These are phyloP conservation scores for Coniella lustricola DNA, from an alignment of 2,329 filamentous ascomycete species.

Conservation along the genomic window DNA sequence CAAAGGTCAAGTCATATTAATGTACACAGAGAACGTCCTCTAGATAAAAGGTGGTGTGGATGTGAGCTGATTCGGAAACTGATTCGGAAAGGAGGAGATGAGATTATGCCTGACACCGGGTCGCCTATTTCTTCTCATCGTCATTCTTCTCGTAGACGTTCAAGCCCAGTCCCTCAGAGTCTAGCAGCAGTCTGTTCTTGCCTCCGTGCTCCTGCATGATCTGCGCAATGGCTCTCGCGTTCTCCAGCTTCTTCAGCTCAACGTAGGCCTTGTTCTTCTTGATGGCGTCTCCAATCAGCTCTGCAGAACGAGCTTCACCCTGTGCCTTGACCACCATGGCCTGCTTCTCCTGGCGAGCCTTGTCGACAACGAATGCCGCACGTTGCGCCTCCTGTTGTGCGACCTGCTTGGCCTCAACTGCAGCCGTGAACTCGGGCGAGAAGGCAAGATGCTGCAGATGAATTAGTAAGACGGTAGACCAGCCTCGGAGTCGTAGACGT, in stretches of 20 bases:
- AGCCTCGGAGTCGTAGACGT: no score
- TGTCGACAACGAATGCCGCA: constrained; percentile 96
- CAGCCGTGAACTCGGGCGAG: constrained; percentile 66
- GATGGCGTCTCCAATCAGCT: constrained; percentile 97
- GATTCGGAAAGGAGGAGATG: constrained; percentile 1
- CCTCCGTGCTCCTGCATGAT: constrained; percentile 80
- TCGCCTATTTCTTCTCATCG: constrained; percentile 39
- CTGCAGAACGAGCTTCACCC: constrained; percentile 96
- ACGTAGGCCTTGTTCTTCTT: constrained; percentile 98
- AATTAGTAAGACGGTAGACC: constrained; percentile 20
- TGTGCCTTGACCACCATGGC: constrained; percentile 97
- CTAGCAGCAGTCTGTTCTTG: constrained; percentile 90
- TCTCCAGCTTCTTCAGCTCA: constrained; percentile 97
- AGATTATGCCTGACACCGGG: constrained; percentile 2
- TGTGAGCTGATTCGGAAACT: neutral
- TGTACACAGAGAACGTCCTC: constrained; percentile 11
- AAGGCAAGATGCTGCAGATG: constrained; percentile 57
- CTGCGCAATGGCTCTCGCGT: constrained; percentile 80
- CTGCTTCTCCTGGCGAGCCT: constrained; percentile 98
- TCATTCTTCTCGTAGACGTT: constrained; percentile 62
- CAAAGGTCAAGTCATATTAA: constrained; percentile 12
- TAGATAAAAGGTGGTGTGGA: neutral
- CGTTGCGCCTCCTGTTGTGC: constrained; percentile 91
- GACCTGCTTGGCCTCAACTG: constrained; percentile 68
- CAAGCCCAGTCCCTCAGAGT: constrained; percentile 81